Evolutionary conservation across 2,329 filamentous ascomycete genomes (phyloP), one percentile per base, ranked within the genome.

Genomic region (Diplocarpon rosae): DNA sequence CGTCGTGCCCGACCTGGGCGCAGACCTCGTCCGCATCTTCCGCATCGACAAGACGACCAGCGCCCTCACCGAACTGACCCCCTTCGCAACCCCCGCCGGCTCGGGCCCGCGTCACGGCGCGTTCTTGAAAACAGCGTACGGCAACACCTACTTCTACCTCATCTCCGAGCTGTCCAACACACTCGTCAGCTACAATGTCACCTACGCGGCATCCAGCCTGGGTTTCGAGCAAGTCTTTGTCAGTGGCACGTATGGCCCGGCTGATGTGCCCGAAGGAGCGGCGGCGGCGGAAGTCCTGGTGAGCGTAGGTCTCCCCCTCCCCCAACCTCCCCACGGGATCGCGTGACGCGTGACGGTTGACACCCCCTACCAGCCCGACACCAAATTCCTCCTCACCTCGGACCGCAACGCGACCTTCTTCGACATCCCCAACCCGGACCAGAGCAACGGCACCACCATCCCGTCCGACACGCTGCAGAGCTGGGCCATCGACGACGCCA

Each of bases 381-480:
- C 70, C 48, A 73, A 70, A 30, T 84, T 78, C 65, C 59, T 88
- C 41, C 68, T 83, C 52, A 71, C 83, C 34, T 82, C 80, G 2
- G 83, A 83, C 51, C 79, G 85, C 49, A 73, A 74, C 57, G 80
- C 82, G 57, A 67, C 65, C 36, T 64, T 70, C 16, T 73, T 80
- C 58, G 56, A 56, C 12, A 66, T 74, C 44, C 63, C 67, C 45
- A 68, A 69, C 61, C 69, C 66, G 52, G 66, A 72, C 54, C 43
- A 62, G 46, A 49, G 56, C 52, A 66, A 71, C 57, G 63, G 53
- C 50, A 69, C 67, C 8, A 49, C 54, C 11, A 66, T 78, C 45
- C 58, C 69, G 8, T 80, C 79, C 0, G 81, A 85, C 60, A 73
- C 81, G 1, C 64, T 89, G 43, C 70, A 80, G 48, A 77, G 69